Percentiles rank a stretch among this genome's conserved stretches.
Conservation (phyloP, 2,329 filamentous ascomycete genomes). For the Aurifilum marmelostoma region DNA sequence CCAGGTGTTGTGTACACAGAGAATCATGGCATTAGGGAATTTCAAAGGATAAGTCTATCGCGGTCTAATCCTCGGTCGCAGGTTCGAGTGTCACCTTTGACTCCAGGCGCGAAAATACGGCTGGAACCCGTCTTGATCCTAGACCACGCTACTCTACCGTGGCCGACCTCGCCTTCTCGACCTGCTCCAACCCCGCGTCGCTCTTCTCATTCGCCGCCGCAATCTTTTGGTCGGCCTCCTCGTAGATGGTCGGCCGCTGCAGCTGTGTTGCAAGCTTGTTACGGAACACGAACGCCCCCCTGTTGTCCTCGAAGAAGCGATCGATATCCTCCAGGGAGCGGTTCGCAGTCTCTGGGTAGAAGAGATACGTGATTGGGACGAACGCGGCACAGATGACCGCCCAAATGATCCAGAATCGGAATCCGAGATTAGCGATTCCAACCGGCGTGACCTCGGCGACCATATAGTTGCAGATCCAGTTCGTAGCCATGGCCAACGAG, state of each 20-base stretch:
- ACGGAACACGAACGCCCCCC: constrained; percentile 16
- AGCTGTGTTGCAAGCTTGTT: constrained; percentile 23
- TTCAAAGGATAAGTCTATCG: too few relatives aligned
- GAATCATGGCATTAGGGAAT: background rate
- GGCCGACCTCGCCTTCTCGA: constrained; percentile 2
- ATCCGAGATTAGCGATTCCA: constrained; percentile 47
- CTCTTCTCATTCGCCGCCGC: constrained; percentile 23
- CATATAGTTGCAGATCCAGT: constrained; percentile 42
- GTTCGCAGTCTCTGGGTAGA: constrained; percentile 49
- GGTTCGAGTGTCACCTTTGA: background rate
- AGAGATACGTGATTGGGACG: constrained; percentile 47
- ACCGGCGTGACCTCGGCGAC: constrained; percentile 41
- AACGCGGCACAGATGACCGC: constrained; percentile 48
- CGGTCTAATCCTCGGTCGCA: background rate
- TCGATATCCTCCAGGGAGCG: constrained; percentile 49
- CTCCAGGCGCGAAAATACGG: background rate
- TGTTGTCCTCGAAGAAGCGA: constrained; percentile 34
- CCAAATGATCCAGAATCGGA: constrained; percentile 56
- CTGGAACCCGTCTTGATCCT: background rate
- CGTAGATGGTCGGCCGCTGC: constrained; percentile 19
- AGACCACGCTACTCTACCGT: background rate
- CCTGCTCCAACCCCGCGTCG: constrained; percentile 9
- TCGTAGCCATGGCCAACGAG: constrained; percentile 39
- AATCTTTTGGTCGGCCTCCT: constrained; percentile 22
- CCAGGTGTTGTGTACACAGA: background rate